phyloP scores from a whole-genome alignment of 805 yeast species.

The Limtongia smithiae region DNA sequence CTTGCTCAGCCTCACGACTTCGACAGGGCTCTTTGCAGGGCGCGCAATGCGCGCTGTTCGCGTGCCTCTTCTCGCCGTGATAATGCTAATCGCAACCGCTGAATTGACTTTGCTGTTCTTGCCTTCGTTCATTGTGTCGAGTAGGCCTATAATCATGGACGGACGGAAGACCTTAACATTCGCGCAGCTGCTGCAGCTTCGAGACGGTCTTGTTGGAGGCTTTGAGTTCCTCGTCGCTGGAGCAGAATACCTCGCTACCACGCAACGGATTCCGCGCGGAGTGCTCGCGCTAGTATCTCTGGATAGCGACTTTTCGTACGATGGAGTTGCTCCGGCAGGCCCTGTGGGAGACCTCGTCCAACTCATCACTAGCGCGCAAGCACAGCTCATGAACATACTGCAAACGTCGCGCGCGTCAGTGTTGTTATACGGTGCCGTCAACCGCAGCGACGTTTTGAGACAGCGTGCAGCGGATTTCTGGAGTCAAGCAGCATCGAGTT shows the following conservation, averaged over 20 bases:
- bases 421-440: too few species aligned
- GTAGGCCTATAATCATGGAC: not conserved
- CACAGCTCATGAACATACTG: too few species aligned
- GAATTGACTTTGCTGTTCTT: not conserved
- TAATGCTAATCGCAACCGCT: not conserved
- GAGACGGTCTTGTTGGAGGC: slow-evolving; percentile 6
- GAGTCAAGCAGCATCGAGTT: too few species aligned
- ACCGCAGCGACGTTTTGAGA: too few species aligned
- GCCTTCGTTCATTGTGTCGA: not conserved
- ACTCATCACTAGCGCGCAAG: too few species aligned
- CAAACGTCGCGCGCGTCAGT: too few species aligned
- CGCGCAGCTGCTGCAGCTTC: not conserved
- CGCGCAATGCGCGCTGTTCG: not conserved
- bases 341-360: too few species aligned
- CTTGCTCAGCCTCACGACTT: not conserved
- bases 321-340: not conserved
- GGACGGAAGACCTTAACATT: too few species aligned
- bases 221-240: slow-evolving; percentile 2
- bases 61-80: not conserved
- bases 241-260: not conserved
- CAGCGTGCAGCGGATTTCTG: too few species aligned
- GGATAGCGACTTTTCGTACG: not conserved
- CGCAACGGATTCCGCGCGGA: not conserved
- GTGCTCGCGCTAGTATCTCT: not conserved
- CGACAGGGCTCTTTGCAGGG: not conserved